Evolutionary conservation across 352 stramenopile genomes (phyloP), one percentile per base, ranked within the genome.

Genomic region (Globisporangium cederbergense): DNA sequence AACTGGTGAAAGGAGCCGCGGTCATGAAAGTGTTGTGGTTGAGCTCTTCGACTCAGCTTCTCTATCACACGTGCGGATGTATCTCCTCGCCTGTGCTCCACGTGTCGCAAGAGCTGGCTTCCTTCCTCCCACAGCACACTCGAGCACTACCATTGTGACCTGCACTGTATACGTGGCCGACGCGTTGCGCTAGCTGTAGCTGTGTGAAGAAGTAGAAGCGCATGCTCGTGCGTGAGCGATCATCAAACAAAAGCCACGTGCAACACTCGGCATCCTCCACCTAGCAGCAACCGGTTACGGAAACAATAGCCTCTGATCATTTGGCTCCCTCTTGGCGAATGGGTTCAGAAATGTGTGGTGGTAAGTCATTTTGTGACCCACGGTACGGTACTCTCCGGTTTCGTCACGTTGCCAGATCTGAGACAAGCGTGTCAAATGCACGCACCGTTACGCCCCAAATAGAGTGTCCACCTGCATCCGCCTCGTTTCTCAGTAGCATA

Each of bases 291-390:
- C 22, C 22, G 22, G 22, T 25, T 25, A 25, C 22, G 22, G 22
- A 25, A 25, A 25, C 22, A 25, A 25, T 25, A 45, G 38, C 10
- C 38, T 18, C 38, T 45, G 10, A 5, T 45, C 38, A 18, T 45
- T 45, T 13, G 38, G 38, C 16, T 9, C 38, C 38, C 16, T 5
- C 10, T 9, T 9, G 14, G 9, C 10, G 40, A 30, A 25, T 56
- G 50, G 50, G 50, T 34, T 56, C 50, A 56, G 14, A 45, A 14
- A 40, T 25, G 14, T 38, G 9, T 40, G 50, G 51, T 57, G 38
- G 8, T 49, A 40, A 40, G 11, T 10, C 34, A 25, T 25, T 25
- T 25, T 40, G 34, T 40, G 11, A 40, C 34, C 1, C 34, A 40
- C 22, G 22, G 22, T 25, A 25, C 22, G 22, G 22, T 25, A 25